Evolutionary conservation across 2,329 filamentous ascomycete species (phyloP).

Genomic region (Coniosporium tulheliwenetii): DNA sequence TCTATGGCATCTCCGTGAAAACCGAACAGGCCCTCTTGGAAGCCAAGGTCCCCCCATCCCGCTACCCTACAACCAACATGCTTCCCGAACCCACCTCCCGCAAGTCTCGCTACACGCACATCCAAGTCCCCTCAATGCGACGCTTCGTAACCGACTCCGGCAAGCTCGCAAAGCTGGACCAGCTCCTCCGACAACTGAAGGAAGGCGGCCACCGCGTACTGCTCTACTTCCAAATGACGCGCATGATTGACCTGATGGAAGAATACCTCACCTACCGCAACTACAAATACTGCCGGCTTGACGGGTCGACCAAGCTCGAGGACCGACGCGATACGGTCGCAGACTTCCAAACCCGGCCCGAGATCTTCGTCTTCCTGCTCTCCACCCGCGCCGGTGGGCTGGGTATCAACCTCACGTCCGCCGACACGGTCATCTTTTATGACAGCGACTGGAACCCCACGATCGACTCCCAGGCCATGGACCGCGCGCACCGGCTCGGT

Average conservation of each 20-base stretch:
- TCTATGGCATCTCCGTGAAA: constrained; percentile 49
- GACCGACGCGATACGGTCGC: constrained; percentile 91
- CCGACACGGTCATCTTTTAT: constrained; percentile 98
- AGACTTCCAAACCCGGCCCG: constrained; percentile 86
- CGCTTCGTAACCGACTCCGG: constrained; percentile 96
- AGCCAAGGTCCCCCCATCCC: constrained; percentile 49
- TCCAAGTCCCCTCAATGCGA: constrained; percentile 87
- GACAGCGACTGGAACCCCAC: constrained; percentile 99
- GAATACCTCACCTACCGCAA: constrained; percentile 98
- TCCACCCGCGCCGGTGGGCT: constrained; percentile 94
- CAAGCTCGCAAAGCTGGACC: constrained; percentile 83
- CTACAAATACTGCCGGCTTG: constrained; percentile 94
- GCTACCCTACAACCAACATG: constrained; percentile 48
- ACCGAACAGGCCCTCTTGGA: constrained; percentile 64
- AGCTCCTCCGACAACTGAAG: constrained; percentile 78
- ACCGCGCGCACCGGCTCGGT: constrained; percentile 91
- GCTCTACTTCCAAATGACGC: constrained; percentile 99
- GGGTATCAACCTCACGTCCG: constrained; percentile 91
- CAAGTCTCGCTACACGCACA: constrained; percentile 76
- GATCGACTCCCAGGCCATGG: constrained; percentile 97
- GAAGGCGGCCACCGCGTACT: constrained; percentile 83
- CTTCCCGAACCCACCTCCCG: constrained; percentile 66
- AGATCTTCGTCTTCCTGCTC: constrained; percentile 93
- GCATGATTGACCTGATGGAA: constrained; percentile 99
- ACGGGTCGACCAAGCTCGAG: constrained; percentile 93